These are phyloP conservation scores for Urochloa ruziziensis DNA, from an alignment of 176 grass and related monocot species.

Conservation along the genomic window DNA sequence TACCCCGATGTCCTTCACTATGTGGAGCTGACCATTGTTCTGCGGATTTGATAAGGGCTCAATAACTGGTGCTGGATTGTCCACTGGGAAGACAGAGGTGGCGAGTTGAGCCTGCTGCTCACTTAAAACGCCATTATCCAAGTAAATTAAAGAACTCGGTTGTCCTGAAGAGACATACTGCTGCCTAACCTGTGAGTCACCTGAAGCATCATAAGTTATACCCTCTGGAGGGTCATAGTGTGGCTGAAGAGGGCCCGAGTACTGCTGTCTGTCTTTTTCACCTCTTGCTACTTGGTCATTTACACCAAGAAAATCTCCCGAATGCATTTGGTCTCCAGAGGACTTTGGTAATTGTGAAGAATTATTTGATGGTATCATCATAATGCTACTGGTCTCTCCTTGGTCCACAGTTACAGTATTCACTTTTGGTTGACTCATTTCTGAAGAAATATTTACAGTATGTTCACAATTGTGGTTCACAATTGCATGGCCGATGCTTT, in stretches of 20 bases:
- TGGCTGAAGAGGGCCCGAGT: conserved; percentile 21
- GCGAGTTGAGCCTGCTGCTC: conserved; percentile 24
- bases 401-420: neutral
- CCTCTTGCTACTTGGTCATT: conserved; percentile 8
- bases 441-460: conserved; percentile 8
- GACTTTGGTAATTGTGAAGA: conserved; percentile 9
- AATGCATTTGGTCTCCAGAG: conserved; percentile 8
- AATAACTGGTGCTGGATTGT: conserved; percentile 19
- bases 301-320: conserved; percentile 14
- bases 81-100: conserved; percentile 27
- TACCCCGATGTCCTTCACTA: conserved; percentile 12
- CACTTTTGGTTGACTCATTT: conserved; percentile 15
- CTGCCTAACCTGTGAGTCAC: conserved; percentile 25
- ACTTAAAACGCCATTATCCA: conserved; percentile 28
- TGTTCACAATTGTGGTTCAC: neutral
- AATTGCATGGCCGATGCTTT: neutral
- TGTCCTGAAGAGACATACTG: conserved; percentile 8
- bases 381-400: neutral
- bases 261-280: conserved; percentile 23
- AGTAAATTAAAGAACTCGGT: conserved; percentile 15
- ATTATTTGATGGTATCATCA: conserved; percentile 14
- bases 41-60: conserved; percentile 27
- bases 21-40: conserved; percentile 31
- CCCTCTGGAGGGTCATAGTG: conserved; percentile 24
- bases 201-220: conserved; percentile 12